Evolutionary conservation across 2,329 filamentous ascomycete species (phyloP).

Genomic region (Cladosporium sp.): DNA sequence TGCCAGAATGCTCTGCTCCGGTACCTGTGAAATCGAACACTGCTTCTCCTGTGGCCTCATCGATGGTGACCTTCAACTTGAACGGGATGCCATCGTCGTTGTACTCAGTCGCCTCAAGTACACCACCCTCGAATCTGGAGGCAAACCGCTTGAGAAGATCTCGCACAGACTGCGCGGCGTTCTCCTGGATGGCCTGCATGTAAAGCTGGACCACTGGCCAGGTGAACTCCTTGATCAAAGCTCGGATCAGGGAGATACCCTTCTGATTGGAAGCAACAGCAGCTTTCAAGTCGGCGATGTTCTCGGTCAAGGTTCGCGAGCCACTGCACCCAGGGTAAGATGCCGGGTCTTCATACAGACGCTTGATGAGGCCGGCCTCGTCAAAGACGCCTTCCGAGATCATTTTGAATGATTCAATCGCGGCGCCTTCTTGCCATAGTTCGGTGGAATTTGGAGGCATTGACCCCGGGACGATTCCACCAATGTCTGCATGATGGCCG

Average conservation of each 20-base stretch:
- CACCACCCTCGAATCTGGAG: slow-evolving; percentile 15
- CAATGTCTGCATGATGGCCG: slow-evolving; percentile 41
- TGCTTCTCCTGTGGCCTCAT: slow-evolving; percentile 28
- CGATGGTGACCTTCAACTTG: slow-evolving; percentile 32
- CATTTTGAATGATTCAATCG: slow-evolving; percentile 28
- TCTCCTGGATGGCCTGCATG: slow-evolving; percentile 38
- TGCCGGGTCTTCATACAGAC: slow-evolving; percentile 65
- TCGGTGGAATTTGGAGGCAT: slow-evolving; percentile 42
- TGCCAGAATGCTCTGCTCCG: slow-evolving; percentile 62
- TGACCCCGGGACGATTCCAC: slow-evolving; percentile 37
- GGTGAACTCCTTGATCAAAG: slow-evolving; percentile 34
- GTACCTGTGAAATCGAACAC: slow-evolving; percentile 50
- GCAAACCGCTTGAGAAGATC: slow-evolving; percentile 26
- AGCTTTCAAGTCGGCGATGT: slow-evolving; percentile 35
- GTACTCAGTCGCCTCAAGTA: slow-evolving; percentile 32
- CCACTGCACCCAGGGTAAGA: slow-evolving; percentile 38
- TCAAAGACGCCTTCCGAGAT: slow-evolving; percentile 37
- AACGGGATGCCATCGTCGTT: slow-evolving; percentile 41
- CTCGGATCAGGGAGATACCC: slow-evolving; percentile 33
- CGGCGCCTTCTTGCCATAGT: slow-evolving; percentile 44
- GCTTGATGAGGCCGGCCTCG: slow-evolving; percentile 29
- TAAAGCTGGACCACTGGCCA: slow-evolving; percentile 36
- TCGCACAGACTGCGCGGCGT: slow-evolving; percentile 33
- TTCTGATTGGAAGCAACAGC: slow-evolving; percentile 33
- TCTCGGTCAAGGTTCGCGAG: slow-evolving; percentile 31